Evolutionary conservation across 176 grass and related monocot species (phyloP), one percentile per base, ranked within the genome.

Genomic region (Musa troglodytarum): DNA sequence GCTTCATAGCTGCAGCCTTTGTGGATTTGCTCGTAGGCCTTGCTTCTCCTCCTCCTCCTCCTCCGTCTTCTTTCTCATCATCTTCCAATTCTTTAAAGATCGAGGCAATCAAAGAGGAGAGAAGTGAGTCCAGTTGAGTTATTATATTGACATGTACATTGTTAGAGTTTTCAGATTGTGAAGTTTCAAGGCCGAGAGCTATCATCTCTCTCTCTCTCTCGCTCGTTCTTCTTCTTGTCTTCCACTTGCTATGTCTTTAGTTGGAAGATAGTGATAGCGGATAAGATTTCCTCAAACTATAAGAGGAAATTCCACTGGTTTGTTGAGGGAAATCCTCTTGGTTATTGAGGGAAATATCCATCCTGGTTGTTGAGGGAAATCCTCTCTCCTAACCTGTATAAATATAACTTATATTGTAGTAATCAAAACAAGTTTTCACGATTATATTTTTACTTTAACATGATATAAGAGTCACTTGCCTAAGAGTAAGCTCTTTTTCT

Each of bases 1-100:
- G 75, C 1, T 65, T 52, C 21, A 66, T 77, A 24, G 43, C 65
- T 14, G 75, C 21, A 23, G 75, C 75, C 75, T 77, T 77, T 23
- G 59, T 49, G 49, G 75, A 77, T 65, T 49, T 77, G 61, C 20
- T 77, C 1, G 43, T 65, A 1, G 75, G 6, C 15, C 23, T 75
- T 75, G 61, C n/a, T n/a, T 52, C 75, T 15, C 61, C 22, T 77
- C 61, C 22, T 77, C 29, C 61, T 26, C 12, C 14, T 49, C 72
- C 4, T 74, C 20, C 3, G 25, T 49, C 71, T 15, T 50, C 22
- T 10, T 63, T 54, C 52, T 74, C 72, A 2, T 59, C 72, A 14
- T 74, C 73, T 12, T 59, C 53, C 8, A 65, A 64, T 23, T 65
- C 75, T 23, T 1, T 65, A 11, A 1, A 65, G 61, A 77, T 28